Evolutionary conservation across 179 eudicot genomes (phyloP).

Genomic region (Patellifolia procumbens): DNA sequence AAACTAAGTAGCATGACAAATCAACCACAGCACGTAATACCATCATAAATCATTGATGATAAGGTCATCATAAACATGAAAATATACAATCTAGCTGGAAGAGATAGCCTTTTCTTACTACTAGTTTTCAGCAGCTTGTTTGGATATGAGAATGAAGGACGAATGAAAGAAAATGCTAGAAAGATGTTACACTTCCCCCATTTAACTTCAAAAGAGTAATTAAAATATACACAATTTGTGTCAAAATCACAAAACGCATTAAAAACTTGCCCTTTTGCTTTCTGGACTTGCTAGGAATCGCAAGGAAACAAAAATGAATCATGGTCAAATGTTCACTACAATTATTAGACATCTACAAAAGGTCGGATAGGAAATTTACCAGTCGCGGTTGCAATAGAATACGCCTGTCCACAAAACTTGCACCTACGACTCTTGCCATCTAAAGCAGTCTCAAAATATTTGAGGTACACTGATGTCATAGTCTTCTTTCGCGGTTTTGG

Average conservation of each 20-base stretch:
- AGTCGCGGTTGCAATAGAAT: conserved; percentile 92
- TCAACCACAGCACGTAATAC: not conserved
- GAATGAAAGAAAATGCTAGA: not conserved
- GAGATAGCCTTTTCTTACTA: not conserved
- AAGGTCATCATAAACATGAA: not conserved
- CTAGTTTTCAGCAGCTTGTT: not conserved
- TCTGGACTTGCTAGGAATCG: not conserved
- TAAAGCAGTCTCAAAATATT: conserved; percentile 68
- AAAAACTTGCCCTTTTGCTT: not conserved
- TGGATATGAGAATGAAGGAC: not conserved
- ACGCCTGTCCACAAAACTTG: conserved; percentile 86
- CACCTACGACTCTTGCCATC: conserved; percentile 84
- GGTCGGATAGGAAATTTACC: conserved; percentile 42
- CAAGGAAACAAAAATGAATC: not conserved
- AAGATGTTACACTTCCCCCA: not conserved
- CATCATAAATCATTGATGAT: not conserved
- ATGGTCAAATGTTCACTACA: not conserved
- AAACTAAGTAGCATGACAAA: conserved; percentile 1
- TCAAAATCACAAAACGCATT: no score
- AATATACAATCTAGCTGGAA: not conserved
- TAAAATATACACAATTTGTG: not conserved
- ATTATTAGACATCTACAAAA: not conserved
- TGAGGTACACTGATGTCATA: conserved; percentile 82
- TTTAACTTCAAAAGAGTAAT: not conserved
- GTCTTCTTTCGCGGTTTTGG: conserved; percentile 78